These are phyloP conservation scores for Zea mays DNA, from an alignment of 176 grass and related monocot species.

Conservation along the genomic window Zm-B73-REFERENCE-NAM-5.0 NC_050096.1:127869501-127870000, in stretches of 20 bases:
- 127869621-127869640: not conserved
- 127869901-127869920: conserved; percentile 1
- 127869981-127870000: too few species aligned
- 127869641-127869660: not conserved
- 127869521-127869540: conserved; percentile 4
- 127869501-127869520: not conserved
- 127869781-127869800: conserved; percentile 84
- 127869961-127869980: not conserved
- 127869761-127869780: conserved; percentile 99
- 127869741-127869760: conserved; percentile 76
- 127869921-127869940: not conserved
- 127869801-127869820: conserved; percentile 14
- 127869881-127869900: not conserved
- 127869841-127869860: conserved; percentile 19
- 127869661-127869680: conserved; percentile 73
- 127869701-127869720: conserved; percentile 96
- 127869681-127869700: conserved; percentile 98
- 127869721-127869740: conserved; percentile 95
- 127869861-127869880: not conserved
- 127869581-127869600: not conserved
- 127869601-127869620: conserved; percentile 22
- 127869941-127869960: not conserved
- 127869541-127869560: conserved; percentile 3
- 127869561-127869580: not conserved
- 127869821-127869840: conserved; percentile 12